phyloP scores from a whole-genome alignment of 768 basidiomycete species.

The Lenzites betulinus region DNA sequence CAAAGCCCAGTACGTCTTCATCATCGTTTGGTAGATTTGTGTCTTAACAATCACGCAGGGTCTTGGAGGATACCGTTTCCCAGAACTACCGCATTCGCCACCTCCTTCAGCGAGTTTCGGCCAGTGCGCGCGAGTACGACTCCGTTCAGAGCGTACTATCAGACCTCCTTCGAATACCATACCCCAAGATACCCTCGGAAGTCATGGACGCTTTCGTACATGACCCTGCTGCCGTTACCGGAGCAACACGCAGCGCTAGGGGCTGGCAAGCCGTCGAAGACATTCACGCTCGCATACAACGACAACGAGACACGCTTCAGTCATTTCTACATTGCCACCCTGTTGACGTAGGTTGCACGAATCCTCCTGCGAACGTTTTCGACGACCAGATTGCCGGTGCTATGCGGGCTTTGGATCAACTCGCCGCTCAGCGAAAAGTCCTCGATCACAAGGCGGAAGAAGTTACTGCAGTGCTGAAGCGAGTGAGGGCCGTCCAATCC shows the following conservation, averaged over 20 bases:
- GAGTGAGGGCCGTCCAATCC: slow-evolving; percentile 57
- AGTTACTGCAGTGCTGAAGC: slow-evolving; percentile 49
- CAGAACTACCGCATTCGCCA: slow-evolving; percentile 73
- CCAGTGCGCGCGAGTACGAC: slow-evolving; percentile 67
- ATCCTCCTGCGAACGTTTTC: slow-evolving; percentile 36
- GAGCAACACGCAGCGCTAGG: slow-evolving; percentile 57
- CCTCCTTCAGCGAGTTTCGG: slow-evolving; percentile 64
- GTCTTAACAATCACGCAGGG: slow-evolving; percentile 39
- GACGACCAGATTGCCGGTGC: slow-evolving; percentile 57
- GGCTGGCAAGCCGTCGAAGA: slow-evolving; percentile 81
- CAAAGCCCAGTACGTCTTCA: slow-evolving; percentile 51
- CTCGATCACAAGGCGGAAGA: slow-evolving; percentile 50
- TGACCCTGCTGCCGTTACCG: slow-evolving; percentile 76
- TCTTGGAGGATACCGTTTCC: slow-evolving; percentile 56
- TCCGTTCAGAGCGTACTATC: slow-evolving; percentile 54
- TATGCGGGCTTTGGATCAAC: slow-evolving; percentile 46
- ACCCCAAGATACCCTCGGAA: slow-evolving; percentile 58
- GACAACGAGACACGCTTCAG: slow-evolving; percentile 51
- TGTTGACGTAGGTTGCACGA: not conserved
- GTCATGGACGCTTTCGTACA: slow-evolving; percentile 74
- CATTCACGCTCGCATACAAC: slow-evolving; percentile 60
- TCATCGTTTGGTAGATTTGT: not conserved
- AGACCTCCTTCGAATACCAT: slow-evolving; percentile 47
- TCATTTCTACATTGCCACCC: slow-evolving; percentile 21
- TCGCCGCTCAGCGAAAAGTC: slow-evolving; percentile 49